Percentiles rank a stretch among this genome's conserved stretches.
phyloP scores from a whole-genome alignment of 2,329 filamentous ascomycete species.

The Calonectria multiphialidica region DNA sequence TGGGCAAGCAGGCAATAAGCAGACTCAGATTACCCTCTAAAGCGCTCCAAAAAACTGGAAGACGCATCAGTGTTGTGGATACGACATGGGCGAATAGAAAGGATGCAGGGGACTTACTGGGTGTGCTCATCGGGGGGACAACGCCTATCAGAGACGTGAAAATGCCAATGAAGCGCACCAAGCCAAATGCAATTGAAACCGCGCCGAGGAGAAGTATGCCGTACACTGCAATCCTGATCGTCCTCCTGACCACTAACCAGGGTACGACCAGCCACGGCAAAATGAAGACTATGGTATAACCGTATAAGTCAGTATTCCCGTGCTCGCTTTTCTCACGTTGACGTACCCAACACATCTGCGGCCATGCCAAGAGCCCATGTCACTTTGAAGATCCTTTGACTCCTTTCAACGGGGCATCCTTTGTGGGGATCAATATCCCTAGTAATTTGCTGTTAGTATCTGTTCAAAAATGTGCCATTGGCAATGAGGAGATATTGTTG shows the following conservation, averaged over 20 bases:
- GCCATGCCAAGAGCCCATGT: not conserved
- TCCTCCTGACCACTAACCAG: not conserved
- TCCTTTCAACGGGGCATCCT: not conserved
- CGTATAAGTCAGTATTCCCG: too few relatives aligned
- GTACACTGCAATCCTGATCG: not conserved
- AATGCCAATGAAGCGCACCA: not conserved
- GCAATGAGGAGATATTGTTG: not conserved
- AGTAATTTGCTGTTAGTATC: not conserved
- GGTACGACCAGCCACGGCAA: not conserved
- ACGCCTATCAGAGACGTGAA: not conserved
- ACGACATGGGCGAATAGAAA: not conserved
- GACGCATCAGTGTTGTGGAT: not conserved
- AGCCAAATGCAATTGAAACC: not conserved
- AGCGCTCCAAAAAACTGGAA: not conserved
- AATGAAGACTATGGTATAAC: not conserved
- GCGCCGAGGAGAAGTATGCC: not conserved
- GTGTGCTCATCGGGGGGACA: not conserved
- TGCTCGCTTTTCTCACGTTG: too few relatives aligned
- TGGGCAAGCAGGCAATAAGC: not conserved
- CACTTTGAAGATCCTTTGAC: not conserved
- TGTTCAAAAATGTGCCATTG: not conserved
- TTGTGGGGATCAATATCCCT: not conserved
- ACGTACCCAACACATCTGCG: not conserved
- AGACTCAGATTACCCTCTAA: not conserved
- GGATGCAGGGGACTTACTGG: not conserved